These are phyloP conservation scores for Cladosporium sp. DNA, from an alignment of 2,329 filamentous ascomycete species.

Conservation along the genomic window DNA sequence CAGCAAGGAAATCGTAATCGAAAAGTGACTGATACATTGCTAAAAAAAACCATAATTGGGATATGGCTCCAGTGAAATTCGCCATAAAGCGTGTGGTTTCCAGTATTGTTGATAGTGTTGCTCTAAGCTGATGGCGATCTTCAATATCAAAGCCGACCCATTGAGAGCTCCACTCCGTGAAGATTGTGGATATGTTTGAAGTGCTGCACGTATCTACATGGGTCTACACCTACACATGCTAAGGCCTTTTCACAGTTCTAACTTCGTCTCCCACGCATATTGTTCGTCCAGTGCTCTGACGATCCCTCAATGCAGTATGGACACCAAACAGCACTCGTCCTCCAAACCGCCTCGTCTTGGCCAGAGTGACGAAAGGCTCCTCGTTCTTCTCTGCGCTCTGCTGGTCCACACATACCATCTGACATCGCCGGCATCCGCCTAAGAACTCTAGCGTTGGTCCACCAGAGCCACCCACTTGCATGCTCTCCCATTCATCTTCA, in stretches of 20 bases:
- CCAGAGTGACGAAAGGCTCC: conserved; percentile 85
- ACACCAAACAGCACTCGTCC: conserved; percentile 89
- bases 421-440: conserved; percentile 83
- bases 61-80: neutral
- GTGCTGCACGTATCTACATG: neutral
- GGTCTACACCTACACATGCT: neutral
- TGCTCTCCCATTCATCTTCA: conserved; percentile 74
- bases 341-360: conserved; percentile 79
- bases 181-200: neutral
- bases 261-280: conserved; percentile 28
- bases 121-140: neutral
- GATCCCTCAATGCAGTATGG: conserved; percentile 54
- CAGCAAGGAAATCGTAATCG: neutral
- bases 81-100: neutral
- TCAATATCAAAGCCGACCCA: neutral
- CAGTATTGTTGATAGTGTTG: neutral
- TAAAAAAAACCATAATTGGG: too few species aligned
- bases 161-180: neutral
- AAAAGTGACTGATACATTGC: neutral
- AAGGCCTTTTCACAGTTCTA: conserved; percentile 14
- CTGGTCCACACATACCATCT: conserved; percentile 96
- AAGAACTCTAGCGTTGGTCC: conserved; percentile 63
- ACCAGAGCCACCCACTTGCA: conserved; percentile 65
- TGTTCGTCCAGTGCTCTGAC: conserved; percentile 6
- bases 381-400: conserved; percentile 73